Evolutionary conservation across 495 filamentous ascomycete species (phyloP).

Genomic region (Hypoxylon perforatum): DNA sequence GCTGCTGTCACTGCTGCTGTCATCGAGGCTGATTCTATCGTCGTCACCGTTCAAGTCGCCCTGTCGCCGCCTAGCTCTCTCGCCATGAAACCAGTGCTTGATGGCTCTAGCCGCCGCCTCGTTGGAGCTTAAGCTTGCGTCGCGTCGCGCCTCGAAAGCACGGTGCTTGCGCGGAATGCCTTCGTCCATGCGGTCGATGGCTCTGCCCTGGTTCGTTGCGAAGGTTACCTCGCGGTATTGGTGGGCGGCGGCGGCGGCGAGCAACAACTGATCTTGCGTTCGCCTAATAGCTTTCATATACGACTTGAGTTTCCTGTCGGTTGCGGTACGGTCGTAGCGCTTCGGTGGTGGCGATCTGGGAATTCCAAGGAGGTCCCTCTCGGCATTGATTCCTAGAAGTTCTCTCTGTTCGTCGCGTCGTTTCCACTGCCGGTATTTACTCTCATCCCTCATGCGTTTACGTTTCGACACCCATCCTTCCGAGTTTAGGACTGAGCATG

Average conservation of each 20-base stretch:
- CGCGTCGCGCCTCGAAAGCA: conserved; percentile 18
- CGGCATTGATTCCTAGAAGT: neutral
- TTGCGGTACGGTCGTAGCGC: conserved; percentile 7
- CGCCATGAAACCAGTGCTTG: conserved; percentile 25
- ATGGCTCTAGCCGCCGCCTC: conserved; percentile 31
- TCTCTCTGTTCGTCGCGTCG: neutral
- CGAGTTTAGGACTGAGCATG: neutral
- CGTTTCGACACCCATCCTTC: conserved; percentile 15
- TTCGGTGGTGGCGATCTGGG: conserved; percentile 8
- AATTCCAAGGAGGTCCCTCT: neutral
- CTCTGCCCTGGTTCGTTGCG: conserved; percentile 18
- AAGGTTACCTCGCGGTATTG: conserved; percentile 27
- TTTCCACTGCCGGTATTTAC: neutral
- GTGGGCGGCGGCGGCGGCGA: conserved; percentile 33
- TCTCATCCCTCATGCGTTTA: conserved; percentile 4
- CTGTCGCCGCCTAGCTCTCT: neutral
- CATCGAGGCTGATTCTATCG: neutral
- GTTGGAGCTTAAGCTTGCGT: conserved; percentile 18
- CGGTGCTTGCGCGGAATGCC: conserved; percentile 1
- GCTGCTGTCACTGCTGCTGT: neutral
- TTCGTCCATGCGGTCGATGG: conserved; percentile 12
- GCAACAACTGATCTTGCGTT: conserved; percentile 34
- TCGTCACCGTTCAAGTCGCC: neutral
- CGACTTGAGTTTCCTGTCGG: conserved; percentile 2
- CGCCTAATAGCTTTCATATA: conserved; percentile 27